Conservation (phyloP, 2,329 filamentous ascomycete genomes). For the Aureobasidium sp. region DNA sequence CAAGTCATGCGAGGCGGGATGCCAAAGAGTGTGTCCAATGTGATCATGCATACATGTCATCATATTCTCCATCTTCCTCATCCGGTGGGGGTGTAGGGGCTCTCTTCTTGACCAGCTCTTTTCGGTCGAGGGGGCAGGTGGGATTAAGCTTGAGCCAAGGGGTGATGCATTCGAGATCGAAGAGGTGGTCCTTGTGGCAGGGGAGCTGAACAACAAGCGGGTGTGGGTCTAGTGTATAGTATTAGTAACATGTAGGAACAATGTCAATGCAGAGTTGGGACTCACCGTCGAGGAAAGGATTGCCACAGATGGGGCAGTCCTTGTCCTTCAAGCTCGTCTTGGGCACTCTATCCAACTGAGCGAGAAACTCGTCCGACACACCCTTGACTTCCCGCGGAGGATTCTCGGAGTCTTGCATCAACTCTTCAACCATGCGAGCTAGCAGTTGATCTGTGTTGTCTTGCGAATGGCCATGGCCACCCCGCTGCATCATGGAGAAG, state of each 20-base stretch:
- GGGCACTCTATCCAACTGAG: conserved; percentile 50
- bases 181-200: conserved; percentile 52
- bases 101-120: conserved; percentile 49
- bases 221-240: conserved; percentile 38
- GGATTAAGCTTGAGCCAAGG: conserved; percentile 57
- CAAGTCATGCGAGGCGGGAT: background rate
- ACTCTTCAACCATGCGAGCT: conserved; percentile 44
- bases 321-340: conserved; percentile 44
- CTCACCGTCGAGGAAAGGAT: conserved; percentile 50
- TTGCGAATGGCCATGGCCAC: conserved; percentile 19
- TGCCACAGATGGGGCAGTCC: conserved; percentile 53
- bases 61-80: conserved; percentile 43
- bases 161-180: conserved; percentile 56
- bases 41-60: conserved; percentile 40
- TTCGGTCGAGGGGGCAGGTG: conserved; percentile 54
- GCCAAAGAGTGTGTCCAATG: background rate
- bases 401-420: conserved; percentile 48
- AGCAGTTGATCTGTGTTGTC: conserved; percentile 32
- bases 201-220: conserved; percentile 55
- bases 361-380: conserved; percentile 52
- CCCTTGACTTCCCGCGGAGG: conserved; percentile 53
- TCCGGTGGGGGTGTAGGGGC: conserved; percentile 29
- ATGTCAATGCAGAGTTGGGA: background rate
- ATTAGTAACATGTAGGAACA: background rate
- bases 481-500: conserved; percentile 47